Evolutionary conservation across 2,329 filamentous ascomycete species (phyloP), one percentile per base, ranked within the genome.

Genomic region (Penicillium sp.): DNA sequence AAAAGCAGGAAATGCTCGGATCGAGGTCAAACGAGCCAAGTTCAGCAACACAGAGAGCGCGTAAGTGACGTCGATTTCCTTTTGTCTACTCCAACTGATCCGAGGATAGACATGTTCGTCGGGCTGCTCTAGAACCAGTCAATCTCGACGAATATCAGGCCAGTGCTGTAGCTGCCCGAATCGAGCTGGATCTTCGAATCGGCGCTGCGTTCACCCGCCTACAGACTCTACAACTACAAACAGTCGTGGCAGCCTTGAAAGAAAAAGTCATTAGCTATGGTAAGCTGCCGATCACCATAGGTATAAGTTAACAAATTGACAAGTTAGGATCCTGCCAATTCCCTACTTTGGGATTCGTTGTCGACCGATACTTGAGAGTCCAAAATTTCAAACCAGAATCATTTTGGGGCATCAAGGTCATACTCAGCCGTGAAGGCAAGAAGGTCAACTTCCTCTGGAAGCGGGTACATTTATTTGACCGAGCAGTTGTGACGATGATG

Each of bases 41-140:
- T 99, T 99, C 76, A 97, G 91, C 79, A 99, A 99, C 71, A 93
- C 97, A 32, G 94, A 99, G 74, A 83, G 88, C 81, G 90, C 89
- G 86, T 93, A 72, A 71, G 87, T 77, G 13, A 24, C 14, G 35
- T 10, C 22, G 34, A 22, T 20, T 35, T 35, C 24, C 5, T 11
- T 4, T 13, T 16, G 5, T 38, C n/a, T 22, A 14, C 18, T 11
- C 38, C 26, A 34, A 9, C n/a, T 31, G n/a, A 44, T 37, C 24
- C 32, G 7, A 16, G 13, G 14, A 24, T 59, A 94, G 89, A 5
- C 94, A 99, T 76, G 89, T 99, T 48, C 79, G 97, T 18, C 84
- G 85, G 53, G 94, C 94, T 38, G 93, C 94, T 8, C 84, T 85
- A 50, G 84, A 87, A 56, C 88, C 95, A 0, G 82, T 90, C 31